These are phyloP conservation scores for Capsicum rhomboideum DNA, from an alignment of 257 asterid species.

Conservation along the genomic window DNA sequence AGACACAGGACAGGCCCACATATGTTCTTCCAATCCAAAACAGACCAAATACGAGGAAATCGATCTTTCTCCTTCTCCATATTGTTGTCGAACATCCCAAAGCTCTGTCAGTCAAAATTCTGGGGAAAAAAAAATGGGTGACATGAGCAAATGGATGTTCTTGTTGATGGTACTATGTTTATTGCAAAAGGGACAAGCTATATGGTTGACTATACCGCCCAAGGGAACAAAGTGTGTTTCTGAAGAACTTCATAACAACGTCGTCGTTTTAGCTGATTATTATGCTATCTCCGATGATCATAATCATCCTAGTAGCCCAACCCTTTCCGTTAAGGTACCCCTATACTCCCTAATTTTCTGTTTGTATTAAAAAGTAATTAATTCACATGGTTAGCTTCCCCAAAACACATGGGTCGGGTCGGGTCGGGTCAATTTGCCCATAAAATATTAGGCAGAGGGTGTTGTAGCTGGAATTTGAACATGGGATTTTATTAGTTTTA, in stretches of 20 bases:
- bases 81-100: no score
- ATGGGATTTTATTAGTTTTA: neutral
- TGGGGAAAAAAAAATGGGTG: constrained; percentile 24
- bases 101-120: no score
- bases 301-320: constrained; percentile 39
- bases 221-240: constrained; percentile 77
- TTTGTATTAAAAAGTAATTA: neutral
- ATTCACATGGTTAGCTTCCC: neutral
- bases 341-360: neutral
- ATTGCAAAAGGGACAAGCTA: constrained; percentile 33
- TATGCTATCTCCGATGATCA: constrained; percentile 70
- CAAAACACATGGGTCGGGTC: neutral
- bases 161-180: constrained; percentile 19
- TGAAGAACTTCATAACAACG: constrained; percentile 81
- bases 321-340: constrained; percentile 72
- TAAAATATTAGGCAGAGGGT: neutral
- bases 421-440: neutral
- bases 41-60: no score
- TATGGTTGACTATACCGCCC: constrained; percentile 75
- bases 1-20: no score
- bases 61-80: no score
- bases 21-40: no score
- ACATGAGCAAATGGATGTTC: constrained; percentile 13
- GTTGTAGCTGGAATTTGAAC: neutral
- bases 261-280: constrained; percentile 80